These are phyloP conservation scores for Podaxis carcinomalis DNA, from an alignment of 768 basidiomycete genomes.

Conservation along the genomic window DNA sequence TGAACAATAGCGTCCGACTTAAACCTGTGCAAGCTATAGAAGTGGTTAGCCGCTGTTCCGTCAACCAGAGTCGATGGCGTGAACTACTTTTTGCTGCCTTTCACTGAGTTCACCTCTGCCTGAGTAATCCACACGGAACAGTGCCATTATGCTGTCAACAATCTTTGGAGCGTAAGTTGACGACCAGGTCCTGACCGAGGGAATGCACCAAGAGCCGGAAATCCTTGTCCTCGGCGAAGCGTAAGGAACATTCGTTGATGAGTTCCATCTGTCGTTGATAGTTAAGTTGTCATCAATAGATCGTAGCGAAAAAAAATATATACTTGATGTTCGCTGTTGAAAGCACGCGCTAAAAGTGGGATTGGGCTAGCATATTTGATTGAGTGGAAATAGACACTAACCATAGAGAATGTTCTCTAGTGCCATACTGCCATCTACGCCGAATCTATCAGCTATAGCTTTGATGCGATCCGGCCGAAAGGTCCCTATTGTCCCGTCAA, in stretches of 20 bases:
- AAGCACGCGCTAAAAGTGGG: conserved; percentile 65
- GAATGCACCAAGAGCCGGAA: conserved; percentile 60
- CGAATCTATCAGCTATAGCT: conserved; percentile 89
- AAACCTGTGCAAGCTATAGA: conserved; percentile 71
- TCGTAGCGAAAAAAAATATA: conserved; percentile 2
- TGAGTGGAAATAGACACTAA: conserved; percentile 19
- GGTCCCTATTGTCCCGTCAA: conserved; percentile 49
- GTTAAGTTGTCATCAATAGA: neutral
- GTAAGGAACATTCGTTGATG: conserved; percentile 82
- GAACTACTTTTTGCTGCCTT: conserved; percentile 78
- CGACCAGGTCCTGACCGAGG: neutral
- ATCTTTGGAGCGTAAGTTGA: conserved; percentile 47
- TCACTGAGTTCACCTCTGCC: conserved; percentile 94
- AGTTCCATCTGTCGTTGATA: conserved; percentile 67
- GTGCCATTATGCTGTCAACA: conserved; percentile 95
- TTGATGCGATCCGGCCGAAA: conserved; percentile 93
- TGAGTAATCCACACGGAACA: conserved; percentile 91
- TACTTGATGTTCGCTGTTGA: conserved; percentile 91
- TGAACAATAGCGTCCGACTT: conserved; percentile 19
- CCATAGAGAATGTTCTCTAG: conserved; percentile 93
- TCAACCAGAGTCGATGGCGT: neutral
- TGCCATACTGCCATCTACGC: conserved; percentile 84
- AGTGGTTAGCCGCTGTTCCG: neutral
- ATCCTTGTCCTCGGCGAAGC: conserved; percentile 88
- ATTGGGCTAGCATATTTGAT: neutral